Conservation (phyloP, 768 basidiomycete genomes). For the Trametes cingulata region DNA sequence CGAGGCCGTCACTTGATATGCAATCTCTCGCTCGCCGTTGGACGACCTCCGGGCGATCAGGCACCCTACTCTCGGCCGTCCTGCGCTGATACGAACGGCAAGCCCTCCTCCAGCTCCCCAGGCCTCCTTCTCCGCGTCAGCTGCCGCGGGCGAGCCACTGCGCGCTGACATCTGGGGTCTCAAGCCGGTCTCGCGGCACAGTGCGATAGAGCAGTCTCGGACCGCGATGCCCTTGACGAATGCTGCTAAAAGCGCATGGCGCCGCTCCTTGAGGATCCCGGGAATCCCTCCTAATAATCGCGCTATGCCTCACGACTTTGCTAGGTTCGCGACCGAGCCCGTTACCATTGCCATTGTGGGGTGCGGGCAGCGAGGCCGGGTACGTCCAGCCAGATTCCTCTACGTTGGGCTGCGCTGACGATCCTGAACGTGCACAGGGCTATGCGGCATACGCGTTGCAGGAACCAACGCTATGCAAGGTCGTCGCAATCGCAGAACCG, state of each 20-base stretch:
- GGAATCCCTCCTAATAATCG: neutral
- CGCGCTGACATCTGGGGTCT: neutral
- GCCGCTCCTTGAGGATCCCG: slow-evolving; percentile 14
- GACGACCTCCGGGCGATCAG: slow-evolving; percentile 11
- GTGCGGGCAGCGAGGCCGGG: slow-evolving; percentile 82
- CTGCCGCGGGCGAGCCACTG: neutral
- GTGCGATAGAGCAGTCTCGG: neutral
- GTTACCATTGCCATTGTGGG: slow-evolving; percentile 79
- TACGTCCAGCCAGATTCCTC: slow-evolving; percentile 30
- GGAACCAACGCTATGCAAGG: slow-evolving; percentile 64
- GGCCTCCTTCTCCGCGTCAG: neutral
- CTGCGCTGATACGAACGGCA: slow-evolving; percentile 6
- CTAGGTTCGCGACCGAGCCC: slow-evolving; percentile 33
- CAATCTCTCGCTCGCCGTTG: slow-evolving; percentile 14
- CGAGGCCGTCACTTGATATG: neutral
- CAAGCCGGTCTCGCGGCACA: neutral
- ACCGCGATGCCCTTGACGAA: slow-evolving; percentile 16
- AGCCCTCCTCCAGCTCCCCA: neutral
- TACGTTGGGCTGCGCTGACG: neutral
- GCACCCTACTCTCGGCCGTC: slow-evolving; percentile 1
- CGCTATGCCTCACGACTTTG: slow-evolving; percentile 28
- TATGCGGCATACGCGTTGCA: slow-evolving; percentile 66
- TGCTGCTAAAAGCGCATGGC: slow-evolving; percentile 24
- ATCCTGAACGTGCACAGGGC: slow-evolving; percentile 37
- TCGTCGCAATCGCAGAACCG: slow-evolving; percentile 87